A percentile compares a stretch with the other conserved stretches of the same genome.
Evolutionary conservation across 1,284 basidiomycete species (phyloP).

Genomic region (Pisolithus thermaeus): DNA sequence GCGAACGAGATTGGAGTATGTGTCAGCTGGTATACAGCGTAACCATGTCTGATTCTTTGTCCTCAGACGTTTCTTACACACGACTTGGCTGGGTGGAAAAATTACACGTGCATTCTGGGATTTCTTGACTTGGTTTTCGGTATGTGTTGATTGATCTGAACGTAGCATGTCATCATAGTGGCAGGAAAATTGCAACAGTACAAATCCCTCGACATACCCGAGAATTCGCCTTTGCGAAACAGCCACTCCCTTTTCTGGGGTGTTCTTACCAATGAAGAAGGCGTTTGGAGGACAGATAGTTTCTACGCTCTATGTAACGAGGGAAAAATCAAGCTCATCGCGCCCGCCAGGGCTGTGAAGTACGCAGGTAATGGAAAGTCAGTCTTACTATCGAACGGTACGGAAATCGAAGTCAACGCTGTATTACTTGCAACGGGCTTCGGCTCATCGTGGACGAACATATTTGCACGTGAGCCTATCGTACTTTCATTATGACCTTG

Average conservation of each 20-base stretch:
- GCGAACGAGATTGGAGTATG: conserved; percentile 26
- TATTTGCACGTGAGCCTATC: conserved; percentile 38
- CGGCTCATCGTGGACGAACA: conserved; percentile 42
- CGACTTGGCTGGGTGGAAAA: conserved; percentile 19
- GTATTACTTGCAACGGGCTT: conserved; percentile 55
- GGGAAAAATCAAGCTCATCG: conserved; percentile 26
- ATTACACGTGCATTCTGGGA: conserved; percentile 20
- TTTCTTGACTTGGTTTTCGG: conserved; percentile 14
- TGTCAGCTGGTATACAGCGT: neutral
- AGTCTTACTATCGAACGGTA: conserved; percentile 37
- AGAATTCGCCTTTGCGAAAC: conserved; percentile 18
- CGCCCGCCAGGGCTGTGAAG: conserved; percentile 36
- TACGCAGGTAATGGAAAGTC: conserved; percentile 37
- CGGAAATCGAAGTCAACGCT: conserved; percentile 35
- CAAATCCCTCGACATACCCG: conserved; percentile 11
- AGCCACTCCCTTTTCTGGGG: conserved; percentile 25
- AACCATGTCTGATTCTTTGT: neutral
- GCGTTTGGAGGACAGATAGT: conserved; percentile 15
- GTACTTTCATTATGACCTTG: neutral
- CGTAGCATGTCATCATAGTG: neutral
- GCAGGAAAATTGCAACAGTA: conserved; percentile 7
- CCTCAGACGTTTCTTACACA: conserved; percentile 23
- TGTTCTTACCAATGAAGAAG: conserved; percentile 22
- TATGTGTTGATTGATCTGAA: conserved; percentile 4
- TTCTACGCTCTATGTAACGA: conserved; percentile 17